phyloP scores from a whole-genome alignment of 2,329 filamentous ascomycete genomes.

The Albifimbria verrucaria region DNA sequence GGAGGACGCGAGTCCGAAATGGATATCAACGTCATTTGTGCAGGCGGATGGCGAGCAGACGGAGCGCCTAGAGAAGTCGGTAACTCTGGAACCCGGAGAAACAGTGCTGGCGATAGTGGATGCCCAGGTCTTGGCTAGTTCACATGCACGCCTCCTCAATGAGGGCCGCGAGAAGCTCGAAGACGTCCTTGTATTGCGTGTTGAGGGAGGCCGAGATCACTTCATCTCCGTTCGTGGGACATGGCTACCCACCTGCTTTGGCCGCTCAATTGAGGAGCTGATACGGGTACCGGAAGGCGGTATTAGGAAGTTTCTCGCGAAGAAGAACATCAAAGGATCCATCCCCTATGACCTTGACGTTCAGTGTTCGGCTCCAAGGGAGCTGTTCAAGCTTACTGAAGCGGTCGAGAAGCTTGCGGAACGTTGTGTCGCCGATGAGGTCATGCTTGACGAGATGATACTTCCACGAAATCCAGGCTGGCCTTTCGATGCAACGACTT shows the following conservation, averaged over 20 bases:
- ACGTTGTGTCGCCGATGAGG: slow-evolving; percentile 56
- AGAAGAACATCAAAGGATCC: slow-evolving; percentile 38
- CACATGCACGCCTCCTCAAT: slow-evolving; percentile 69
- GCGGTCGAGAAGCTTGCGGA: slow-evolving; percentile 60
- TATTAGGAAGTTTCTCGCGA: slow-evolving; percentile 52
- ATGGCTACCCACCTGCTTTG: slow-evolving; percentile 82
- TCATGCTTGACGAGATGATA: slow-evolving; percentile 54
- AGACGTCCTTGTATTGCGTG: slow-evolving; percentile 82
- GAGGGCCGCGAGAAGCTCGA: slow-evolving; percentile 64
- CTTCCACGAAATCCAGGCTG: slow-evolving; percentile 55
- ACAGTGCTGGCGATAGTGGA: slow-evolving; percentile 69
- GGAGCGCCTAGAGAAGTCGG: slow-evolving; percentile 38
- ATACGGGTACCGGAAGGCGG: slow-evolving; percentile 82
- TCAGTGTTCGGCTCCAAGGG: slow-evolving; percentile 78
- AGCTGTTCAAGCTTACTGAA: slow-evolving; percentile 87
- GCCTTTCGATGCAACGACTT: slow-evolving; percentile 51
- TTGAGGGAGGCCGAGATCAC: slow-evolving; percentile 81
- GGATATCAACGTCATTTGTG: slow-evolving; percentile 69
- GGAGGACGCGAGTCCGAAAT: slow-evolving; percentile 46
- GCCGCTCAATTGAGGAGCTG: slow-evolving; percentile 82
- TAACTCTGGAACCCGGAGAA: slow-evolving; percentile 81
- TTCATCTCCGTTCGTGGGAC: slow-evolving; percentile 77
- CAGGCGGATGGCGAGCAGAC: slow-evolving; percentile 30
- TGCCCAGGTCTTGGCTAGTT: slow-evolving; percentile 60
- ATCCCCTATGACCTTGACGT: slow-evolving; percentile 57